These are phyloP conservation scores for Triglochin maritima DNA, from an alignment of 106 monocot genomes.

Conservation along the genomic window DNA sequence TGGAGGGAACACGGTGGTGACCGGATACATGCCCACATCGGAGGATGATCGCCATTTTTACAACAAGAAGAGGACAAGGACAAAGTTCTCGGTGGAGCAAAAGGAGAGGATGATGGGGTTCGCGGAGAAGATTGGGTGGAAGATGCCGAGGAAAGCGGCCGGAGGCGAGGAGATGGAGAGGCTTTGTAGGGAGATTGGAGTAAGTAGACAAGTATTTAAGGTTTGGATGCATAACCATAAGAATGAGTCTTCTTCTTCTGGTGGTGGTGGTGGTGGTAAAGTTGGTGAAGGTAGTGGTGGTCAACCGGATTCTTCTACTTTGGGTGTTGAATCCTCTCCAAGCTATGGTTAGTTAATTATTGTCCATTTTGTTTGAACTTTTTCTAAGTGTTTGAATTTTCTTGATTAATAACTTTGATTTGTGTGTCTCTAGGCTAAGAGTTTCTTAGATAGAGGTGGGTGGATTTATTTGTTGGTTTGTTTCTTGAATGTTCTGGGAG, in stretches of 20 bases:
- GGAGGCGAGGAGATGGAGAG: slow-evolving; percentile 28
- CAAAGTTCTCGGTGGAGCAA: slow-evolving; percentile 53
- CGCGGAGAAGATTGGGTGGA: slow-evolving; percentile 40
- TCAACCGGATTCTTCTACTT: too few species aligned
- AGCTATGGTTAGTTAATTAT: too few species aligned
- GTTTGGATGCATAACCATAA: slow-evolving; percentile 60
- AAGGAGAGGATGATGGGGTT: slow-evolving; percentile 52
- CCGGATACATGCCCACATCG: not conserved
- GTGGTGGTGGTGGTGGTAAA: not conserved
- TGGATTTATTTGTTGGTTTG: too few species aligned
- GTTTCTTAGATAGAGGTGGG: too few species aligned
- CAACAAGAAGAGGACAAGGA: slow-evolving; percentile 31
- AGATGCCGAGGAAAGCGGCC: slow-evolving; percentile 25
- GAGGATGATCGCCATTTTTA: not conserved
- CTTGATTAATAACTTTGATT: too few species aligned
- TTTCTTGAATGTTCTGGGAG: too few species aligned
- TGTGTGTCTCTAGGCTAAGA: too few species aligned
- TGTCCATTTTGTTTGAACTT: too few species aligned
- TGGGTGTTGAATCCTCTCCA: too few species aligned
- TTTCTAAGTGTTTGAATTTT: too few species aligned
- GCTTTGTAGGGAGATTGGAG: slow-evolving; percentile 59
- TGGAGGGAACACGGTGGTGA: not conserved
- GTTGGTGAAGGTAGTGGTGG: not conserved
- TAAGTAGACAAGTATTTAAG: slow-evolving; percentile 43
- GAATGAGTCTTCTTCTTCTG: not conserved